Evolutionary conservation across 208 protist species (phyloP).

Genomic region (Endotrypanum monterogeii): DNA sequence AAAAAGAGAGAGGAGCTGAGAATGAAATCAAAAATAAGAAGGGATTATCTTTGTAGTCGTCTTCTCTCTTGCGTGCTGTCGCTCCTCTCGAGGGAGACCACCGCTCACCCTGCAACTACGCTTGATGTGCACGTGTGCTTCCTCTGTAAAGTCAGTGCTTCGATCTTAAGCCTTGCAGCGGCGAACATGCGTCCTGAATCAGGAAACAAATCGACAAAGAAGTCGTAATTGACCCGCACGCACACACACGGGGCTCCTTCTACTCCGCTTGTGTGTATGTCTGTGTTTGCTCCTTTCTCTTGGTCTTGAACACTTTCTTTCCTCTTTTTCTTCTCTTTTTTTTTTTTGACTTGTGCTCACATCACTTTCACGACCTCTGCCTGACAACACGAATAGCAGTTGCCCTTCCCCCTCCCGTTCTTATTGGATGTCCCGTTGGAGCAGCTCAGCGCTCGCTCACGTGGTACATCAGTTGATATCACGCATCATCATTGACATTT

Average conservation of each 20-base stretch:
- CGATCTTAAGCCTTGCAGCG: not conserved
- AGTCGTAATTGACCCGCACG: not conserved
- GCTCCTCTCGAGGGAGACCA: too few relatives aligned
- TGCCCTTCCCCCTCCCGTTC: too few relatives aligned
- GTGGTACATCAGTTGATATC: too few relatives aligned
- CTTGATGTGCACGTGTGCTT: too few relatives aligned
- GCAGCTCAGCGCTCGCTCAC: too few relatives aligned
- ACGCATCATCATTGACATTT: not conserved
- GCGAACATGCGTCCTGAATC: not conserved
- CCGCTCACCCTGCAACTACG: too few relatives aligned
- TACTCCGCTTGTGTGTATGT: not conserved
- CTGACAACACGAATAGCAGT: too few relatives aligned
- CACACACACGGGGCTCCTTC: not conserved
- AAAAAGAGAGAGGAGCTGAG: not conserved
- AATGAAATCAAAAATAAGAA: not conserved
- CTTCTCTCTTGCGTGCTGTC: too few relatives aligned
- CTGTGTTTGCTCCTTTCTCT: not conserved
- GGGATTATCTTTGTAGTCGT: too few relatives aligned
- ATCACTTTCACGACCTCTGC: too few relatives aligned
- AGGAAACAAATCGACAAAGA: not conserved
- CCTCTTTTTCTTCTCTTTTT: not conserved
- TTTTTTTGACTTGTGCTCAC: not conserved
- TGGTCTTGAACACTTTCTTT: not conserved
- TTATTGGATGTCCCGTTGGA: too few relatives aligned
- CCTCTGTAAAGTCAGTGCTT: too few relatives aligned